Conservation (phyloP, 176 grass and related monocot species). For the Lolium multiflorum region DNA sequence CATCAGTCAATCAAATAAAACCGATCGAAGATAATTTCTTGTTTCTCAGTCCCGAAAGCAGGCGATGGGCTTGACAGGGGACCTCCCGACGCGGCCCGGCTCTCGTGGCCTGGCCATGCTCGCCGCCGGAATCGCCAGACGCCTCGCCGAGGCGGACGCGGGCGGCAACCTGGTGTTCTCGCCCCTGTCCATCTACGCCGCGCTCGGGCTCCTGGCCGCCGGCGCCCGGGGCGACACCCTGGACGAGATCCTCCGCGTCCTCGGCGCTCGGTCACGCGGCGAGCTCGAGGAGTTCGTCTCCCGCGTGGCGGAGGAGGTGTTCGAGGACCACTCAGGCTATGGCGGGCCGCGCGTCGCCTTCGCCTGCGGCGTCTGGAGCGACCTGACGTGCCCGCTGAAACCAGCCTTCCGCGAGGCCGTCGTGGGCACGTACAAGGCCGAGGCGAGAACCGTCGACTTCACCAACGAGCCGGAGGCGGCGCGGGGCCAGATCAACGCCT, state of each 20-base stretch:
- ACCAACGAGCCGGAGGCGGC: no score
- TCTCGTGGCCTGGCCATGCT: no score
- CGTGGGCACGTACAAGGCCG: no score
- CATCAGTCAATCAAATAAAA: no score
- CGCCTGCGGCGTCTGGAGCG: slow-evolving; percentile 33
- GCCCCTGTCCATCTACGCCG: slow-evolving; percentile 36
- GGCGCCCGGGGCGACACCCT: not conserved
- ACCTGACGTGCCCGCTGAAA: slow-evolving; percentile 20
- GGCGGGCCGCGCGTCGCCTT: slow-evolving; percentile 32
- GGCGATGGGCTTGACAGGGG: no score
- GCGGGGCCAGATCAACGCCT: no score
- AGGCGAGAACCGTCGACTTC: no score
- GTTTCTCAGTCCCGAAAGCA: no score
- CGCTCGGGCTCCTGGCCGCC: slow-evolving; percentile 34
- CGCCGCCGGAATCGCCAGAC: no score
- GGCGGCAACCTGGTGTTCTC: slow-evolving; percentile 7
- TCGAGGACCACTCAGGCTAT: not conserved
- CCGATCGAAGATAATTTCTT: no score
- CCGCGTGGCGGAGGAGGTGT: not conserved
- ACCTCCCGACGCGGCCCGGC: no score
- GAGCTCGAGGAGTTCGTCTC: slow-evolving; percentile 1
- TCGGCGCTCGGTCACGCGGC: not conserved
- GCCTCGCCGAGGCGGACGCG: no score
- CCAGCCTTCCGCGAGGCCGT: slow-evolving; percentile 5
- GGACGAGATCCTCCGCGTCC: not conserved